phyloP scores from a whole-genome alignment of 148 eudicot species.

The Rhododendron griersonianum region DNA sequence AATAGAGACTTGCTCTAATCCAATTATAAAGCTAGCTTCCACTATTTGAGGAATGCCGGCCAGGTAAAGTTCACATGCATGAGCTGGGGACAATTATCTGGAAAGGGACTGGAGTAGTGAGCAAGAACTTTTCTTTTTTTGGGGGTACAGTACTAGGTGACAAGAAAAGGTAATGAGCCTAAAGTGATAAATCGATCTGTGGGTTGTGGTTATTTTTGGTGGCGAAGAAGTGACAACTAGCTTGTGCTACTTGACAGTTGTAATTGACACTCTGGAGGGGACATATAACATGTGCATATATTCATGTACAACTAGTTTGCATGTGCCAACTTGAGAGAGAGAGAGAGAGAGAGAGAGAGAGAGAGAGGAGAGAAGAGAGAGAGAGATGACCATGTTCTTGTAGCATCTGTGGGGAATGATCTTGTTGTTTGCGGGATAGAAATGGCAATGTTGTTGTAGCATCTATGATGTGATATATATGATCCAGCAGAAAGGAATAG shows the following conservation, averaged over 20 bases:
- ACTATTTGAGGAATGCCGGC: neutral
- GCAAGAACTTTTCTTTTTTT: neutral
- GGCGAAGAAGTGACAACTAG: constrained; percentile 15
- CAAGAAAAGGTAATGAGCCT: neutral
- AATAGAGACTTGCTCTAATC: neutral
- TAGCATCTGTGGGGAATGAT: too few species aligned
- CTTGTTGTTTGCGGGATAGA: neutral
- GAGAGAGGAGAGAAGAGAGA: neutral
- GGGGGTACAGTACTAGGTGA: constrained; percentile 1
- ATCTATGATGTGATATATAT: too few species aligned
- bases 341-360: neutral
- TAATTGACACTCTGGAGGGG: constrained; percentile 19
- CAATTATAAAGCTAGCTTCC: neutral
- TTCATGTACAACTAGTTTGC: constrained; percentile 8
- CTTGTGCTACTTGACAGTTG: constrained; percentile 27
- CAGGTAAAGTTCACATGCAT: neutral
- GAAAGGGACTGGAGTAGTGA: constrained; percentile 24
- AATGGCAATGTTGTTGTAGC: neutral
- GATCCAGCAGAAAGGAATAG: too few species aligned
- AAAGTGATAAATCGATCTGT: neutral
- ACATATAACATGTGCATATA: constrained; percentile 37
- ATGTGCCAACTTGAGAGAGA: constrained; percentile 8
- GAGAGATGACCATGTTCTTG: neutral
- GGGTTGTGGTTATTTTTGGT: constrained; percentile 16
- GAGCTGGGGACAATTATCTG: constrained; percentile 7